Conservation (phyloP, 202 grass and related monocot species). For the Hordeum pubiflorum region DNA sequence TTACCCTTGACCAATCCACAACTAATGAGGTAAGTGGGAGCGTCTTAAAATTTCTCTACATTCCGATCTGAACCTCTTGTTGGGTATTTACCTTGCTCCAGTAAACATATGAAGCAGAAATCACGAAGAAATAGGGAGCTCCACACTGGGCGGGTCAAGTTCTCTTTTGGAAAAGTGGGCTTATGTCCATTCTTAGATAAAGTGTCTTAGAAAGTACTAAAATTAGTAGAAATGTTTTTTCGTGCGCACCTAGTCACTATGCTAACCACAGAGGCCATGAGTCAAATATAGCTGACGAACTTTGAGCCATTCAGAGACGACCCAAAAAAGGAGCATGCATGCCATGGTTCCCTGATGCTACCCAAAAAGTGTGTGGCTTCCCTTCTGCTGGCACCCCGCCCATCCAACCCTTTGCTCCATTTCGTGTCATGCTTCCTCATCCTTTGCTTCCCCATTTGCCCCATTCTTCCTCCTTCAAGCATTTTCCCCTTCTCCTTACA, state of each 20-base stretch:
- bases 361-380: constrained; percentile 56
- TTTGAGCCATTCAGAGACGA: not conserved
- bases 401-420: constrained; percentile 5
- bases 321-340: constrained; percentile 35
- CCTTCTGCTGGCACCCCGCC: not conserved
- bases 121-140: not conserved
- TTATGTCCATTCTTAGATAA: constrained; percentile 3
- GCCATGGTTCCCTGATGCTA: not conserved
- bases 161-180: not conserved
- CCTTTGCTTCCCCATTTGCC: constrained; percentile 27
- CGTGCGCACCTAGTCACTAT: not conserved
- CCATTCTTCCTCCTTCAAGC: constrained; percentile 7
- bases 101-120: not conserved
- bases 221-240: not conserved
- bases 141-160: not conserved
- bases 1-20: too few relatives aligned
- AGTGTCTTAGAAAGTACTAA: constrained; percentile 17
- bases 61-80: not conserved
- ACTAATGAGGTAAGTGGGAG: not conserved
- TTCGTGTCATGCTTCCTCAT: constrained; percentile 23
- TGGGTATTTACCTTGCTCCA: not conserved
- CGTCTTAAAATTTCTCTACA: not conserved
- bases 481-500: not conserved
- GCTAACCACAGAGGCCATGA: constrained; percentile 7
- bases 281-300: constrained; percentile 9